phyloP scores from a whole-genome alignment of 2,329 filamentous ascomycete species.

The Aspergillus sp. region DNA sequence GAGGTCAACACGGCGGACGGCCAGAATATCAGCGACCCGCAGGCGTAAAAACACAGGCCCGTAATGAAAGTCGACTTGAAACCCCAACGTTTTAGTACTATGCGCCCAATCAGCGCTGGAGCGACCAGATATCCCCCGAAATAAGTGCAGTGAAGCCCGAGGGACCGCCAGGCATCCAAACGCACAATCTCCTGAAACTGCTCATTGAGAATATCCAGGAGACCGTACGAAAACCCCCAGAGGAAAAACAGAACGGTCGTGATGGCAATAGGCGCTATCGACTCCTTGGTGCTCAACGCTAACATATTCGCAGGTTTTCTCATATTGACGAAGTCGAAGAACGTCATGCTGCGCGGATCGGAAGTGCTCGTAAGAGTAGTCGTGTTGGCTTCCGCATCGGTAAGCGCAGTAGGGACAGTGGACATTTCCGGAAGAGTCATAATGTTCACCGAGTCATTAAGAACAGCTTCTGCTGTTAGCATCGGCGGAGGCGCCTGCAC shows the following conservation, averaged over 20 bases:
- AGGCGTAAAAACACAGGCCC: slow-evolving; percentile 62
- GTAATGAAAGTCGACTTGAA: slow-evolving; percentile 64
- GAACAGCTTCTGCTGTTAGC: slow-evolving; percentile 5
- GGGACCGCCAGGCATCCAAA: slow-evolving; percentile 33
- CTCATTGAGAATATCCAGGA: slow-evolving; percentile 75
- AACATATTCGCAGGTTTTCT: slow-evolving; percentile 58
- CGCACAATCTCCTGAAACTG: slow-evolving; percentile 57
- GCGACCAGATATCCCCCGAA: slow-evolving; percentile 60
- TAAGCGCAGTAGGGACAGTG: slow-evolving; percentile 46
- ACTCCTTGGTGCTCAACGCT: slow-evolving; percentile 57
- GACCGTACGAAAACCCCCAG: slow-evolving; percentile 88
- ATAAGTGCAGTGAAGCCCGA: slow-evolving; percentile 60
- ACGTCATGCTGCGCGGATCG: slow-evolving; percentile 43
- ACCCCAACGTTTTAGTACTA: slow-evolving; percentile 58
- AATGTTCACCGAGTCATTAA: background rate
- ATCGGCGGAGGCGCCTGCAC: slow-evolving; percentile 8
- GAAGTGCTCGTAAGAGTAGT: slow-evolving; percentile 37
- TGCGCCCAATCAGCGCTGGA: slow-evolving; percentile 55
- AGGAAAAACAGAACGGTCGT: slow-evolving; percentile 82
- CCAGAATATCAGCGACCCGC: slow-evolving; percentile 63
- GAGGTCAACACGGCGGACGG: slow-evolving; percentile 63
- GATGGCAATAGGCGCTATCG: slow-evolving; percentile 57
- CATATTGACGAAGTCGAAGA: slow-evolving; percentile 65
- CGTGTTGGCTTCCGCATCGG: slow-evolving; percentile 39
- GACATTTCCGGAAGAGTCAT: slow-evolving; percentile 54